Conservation (phyloP, 2,329 filamentous ascomycete species). For the Botrytis fragariae region DNA sequence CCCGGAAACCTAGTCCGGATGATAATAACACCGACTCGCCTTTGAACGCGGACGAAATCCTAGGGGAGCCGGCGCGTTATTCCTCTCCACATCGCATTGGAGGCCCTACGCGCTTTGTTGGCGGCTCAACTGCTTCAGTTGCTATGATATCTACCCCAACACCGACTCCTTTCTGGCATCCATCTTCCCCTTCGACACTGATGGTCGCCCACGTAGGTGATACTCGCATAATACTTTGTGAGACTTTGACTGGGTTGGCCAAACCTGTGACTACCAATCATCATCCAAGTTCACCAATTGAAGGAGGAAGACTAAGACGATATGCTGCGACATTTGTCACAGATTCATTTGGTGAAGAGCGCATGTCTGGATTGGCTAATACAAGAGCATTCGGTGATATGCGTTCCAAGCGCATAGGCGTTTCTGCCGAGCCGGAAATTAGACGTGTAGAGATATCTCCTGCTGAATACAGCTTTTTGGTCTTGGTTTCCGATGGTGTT, state of each 20-base stretch:
- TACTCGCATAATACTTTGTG: conserved; percentile 85
- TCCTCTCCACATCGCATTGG: conserved; percentile 64
- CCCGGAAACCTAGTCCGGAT: conserved; percentile 71
- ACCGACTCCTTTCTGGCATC: conserved; percentile 92
- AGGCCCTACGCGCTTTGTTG: conserved; percentile 77
- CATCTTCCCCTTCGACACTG: conserved; percentile 77
- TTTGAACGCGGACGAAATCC: conserved; percentile 79
- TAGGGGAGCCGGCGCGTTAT: conserved; percentile 60
- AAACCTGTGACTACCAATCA: conserved; percentile 86
- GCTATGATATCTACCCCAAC: conserved; percentile 91
- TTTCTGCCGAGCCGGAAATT: conserved; percentile 91
- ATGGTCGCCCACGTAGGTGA: conserved; percentile 91
- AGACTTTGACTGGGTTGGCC: conserved; percentile 76
- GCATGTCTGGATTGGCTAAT: conserved; percentile 90
- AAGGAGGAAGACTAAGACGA: conserved; percentile 77
- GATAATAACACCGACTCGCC: conserved; percentile 72
- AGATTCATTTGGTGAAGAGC: conserved; percentile 96
- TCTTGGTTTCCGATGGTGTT: conserved; percentile 85
- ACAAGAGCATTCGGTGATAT: conserved; percentile 94
- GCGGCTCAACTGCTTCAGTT: conserved; percentile 87
- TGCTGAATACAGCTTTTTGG: conserved; percentile 84
- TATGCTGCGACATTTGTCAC: conserved; percentile 87
- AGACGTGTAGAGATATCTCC: conserved; percentile 74
- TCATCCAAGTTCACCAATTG: conserved; percentile 82
- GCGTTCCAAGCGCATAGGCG: conserved; percentile 84